Evolutionary conservation across 1,284 basidiomycete genomes (phyloP), one percentile per base, ranked within the genome.

Genomic region (Ceratobasidium sp.): DNA sequence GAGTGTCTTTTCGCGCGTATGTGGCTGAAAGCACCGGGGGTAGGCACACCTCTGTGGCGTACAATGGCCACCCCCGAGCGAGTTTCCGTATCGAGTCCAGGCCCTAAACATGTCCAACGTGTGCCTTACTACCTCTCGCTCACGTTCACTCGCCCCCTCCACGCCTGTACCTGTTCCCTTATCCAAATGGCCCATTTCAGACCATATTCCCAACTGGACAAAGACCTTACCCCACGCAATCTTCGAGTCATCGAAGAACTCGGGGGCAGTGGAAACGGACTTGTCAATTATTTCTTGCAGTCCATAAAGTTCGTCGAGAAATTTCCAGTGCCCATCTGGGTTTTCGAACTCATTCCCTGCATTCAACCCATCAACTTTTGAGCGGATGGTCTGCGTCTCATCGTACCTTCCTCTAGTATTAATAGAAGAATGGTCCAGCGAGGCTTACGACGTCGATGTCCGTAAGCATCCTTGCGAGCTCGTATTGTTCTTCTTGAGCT

Each of bases 11-110:
- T 62, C 59, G 11, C 22, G n/a, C 19, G 34, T 37, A 46, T 24
- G 43, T 46, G 41, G 29, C 53, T 56, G 39, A 29, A 62, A 62
- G 27, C 59, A 62, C 1, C 59, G 59, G 22, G 59, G 59, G 19
- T 62, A 43, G 19, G 59, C 39, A 39, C 59, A 62, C 9, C n/a
- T 1, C 16, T 46, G 39, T 4, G 31, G 37, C 22, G 59, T 37
- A 13, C 9, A 13, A 22, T 5, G 1, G 6, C 9, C 39, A 14
- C 9, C 59, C 2, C 53, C 53, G 34, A 62, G 16, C 7, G 39
- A 2, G 7, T 37, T 29, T 2, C 37, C 59, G 27, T 24, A 46
- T 24, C 19, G 59, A 24, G 5, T 3, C 59, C 59, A 62, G n/a
- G 41, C 24, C 43, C 9, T 22, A 14, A 62, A 1, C 59, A 62